phyloP scores from a whole-genome alignment of 768 basidiomycete species.

The Serendipita sp. region DNA sequence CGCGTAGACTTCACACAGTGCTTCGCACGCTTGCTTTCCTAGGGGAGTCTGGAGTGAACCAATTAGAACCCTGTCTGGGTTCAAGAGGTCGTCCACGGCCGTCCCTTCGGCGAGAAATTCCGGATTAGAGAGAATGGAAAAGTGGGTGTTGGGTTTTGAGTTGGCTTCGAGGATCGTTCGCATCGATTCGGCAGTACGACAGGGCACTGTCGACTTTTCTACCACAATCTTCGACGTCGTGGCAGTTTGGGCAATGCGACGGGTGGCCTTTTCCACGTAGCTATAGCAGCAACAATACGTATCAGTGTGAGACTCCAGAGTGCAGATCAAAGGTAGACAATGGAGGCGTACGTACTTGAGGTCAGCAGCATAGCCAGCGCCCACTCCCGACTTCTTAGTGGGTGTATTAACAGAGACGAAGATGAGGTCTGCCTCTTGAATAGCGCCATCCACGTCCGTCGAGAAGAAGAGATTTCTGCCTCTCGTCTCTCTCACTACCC shows the following conservation, averaged over 20 bases:
- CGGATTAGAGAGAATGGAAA: conserved; percentile 98
- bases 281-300: conserved; percentile 25
- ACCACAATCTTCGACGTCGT: conserved; percentile 92
- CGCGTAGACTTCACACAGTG: conserved; percentile 69
- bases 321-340: conserved; percentile 12
- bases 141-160: conserved; percentile 77
- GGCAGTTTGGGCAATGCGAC: conserved; percentile 86
- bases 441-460: conserved; percentile 84
- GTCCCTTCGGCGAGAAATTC: conserved; percentile 99
- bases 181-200: conserved; percentile 98
- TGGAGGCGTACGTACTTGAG: conserved; percentile 68
- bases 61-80: conserved; percentile 91
- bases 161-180: conserved; percentile 98
- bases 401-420: conserved; percentile 99
- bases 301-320: not conserved
- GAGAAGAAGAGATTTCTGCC: conserved; percentile 97
- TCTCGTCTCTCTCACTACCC: conserved; percentile 72
- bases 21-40: conserved; percentile 64
- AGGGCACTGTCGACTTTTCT: conserved; percentile 98
- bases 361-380: conserved; percentile 96
- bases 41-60: conserved; percentile 85
- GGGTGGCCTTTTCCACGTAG: conserved; percentile 94
- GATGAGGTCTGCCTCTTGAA: conserved; percentile 90
- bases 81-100: conserved; percentile 76
- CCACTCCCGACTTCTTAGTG: conserved; percentile 95